Evolutionary conservation across 352 stramenopile species (phyloP), one percentile per base, ranked within the genome.

Genomic region (Globisporangium viniferum): DNA sequence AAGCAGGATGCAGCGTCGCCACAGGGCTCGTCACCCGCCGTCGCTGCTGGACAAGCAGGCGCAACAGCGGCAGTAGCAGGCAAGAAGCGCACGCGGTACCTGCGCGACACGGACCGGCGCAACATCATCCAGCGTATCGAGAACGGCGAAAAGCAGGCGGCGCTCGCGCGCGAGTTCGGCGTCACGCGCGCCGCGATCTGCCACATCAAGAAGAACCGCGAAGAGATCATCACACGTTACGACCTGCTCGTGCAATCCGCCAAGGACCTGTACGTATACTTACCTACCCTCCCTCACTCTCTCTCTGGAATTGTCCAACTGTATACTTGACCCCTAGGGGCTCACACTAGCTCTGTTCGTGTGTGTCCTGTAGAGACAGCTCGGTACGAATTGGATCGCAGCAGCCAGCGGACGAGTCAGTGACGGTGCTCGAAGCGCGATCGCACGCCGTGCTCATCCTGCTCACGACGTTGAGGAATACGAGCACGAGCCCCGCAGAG

Each of bases 121-220:
- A 83, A 73, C 35, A 92, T 92, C 66, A 92, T 92, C 29, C 75
- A 81, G 48, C 82, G 84, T 3, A 86, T 92, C 59, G 77, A 87
- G 35, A 80, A 79, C 15, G 84, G 84, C 35, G 84, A 92, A 70
- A 87, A 86, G 63, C 84, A 92, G 58, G 79, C 79, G 20, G 68
- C 76, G 0, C 64, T 92, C 27, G 84, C 84, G 14, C 71, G 81
- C 1, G 84, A 92, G 41, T 90, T 88, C 54, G 81, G 84, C n/a
- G 82, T 92, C 29, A 91, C 84, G 24, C 68, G 84, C 6, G 82
- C 84, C 0, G 84, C 84, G 20, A 86, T 92, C 61, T 92, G 84
- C 64, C 82, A 90, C 68, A 92, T 92, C 64, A 92, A 92, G 62
- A 92, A 92, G 69, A 90, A 92, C 59, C 77, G 78, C 44, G 80